phyloP scores from a whole-genome alignment of 331 rosid species.

The Spiraea crenata region DNA sequence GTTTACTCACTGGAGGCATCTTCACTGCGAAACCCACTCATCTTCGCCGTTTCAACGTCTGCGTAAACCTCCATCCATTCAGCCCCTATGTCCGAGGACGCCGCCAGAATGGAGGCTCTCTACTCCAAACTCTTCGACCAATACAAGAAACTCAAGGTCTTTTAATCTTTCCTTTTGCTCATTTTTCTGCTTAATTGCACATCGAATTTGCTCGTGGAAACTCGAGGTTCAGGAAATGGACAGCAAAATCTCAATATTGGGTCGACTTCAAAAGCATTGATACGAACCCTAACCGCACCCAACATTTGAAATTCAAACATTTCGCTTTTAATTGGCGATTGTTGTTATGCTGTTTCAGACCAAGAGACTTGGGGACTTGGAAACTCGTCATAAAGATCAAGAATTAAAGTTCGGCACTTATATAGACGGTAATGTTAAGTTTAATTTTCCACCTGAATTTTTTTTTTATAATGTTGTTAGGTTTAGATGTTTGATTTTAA shows the following conservation, averaged over 20 bases:
- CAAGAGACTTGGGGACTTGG: slow-evolving; percentile 55
- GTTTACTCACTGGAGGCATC: background rate
- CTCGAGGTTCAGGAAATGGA: background rate
- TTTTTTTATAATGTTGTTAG: background rate
- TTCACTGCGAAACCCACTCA: no score
- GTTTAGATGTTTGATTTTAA: background rate
- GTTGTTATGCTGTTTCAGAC: slow-evolving; percentile 36
- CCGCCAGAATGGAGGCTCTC: slow-evolving; percentile 52
- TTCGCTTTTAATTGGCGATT: background rate
- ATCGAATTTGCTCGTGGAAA: background rate
- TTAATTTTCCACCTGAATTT: slow-evolving; percentile 18
- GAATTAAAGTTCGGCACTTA: slow-evolving; percentile 63
- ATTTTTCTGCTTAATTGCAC: background rate
- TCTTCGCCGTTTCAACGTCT: no score
- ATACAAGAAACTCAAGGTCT: slow-evolving; percentile 73
- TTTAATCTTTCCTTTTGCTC: background rate
- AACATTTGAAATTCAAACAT: background rate
- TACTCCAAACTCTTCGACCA: slow-evolving; percentile 76
- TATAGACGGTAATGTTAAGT: slow-evolving; percentile 46
- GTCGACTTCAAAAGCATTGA: background rate
- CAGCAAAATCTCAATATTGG: background rate
- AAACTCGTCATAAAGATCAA: slow-evolving; percentile 54
- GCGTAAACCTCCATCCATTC: no score
- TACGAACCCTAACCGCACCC: background rate
- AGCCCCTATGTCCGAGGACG: no score